A percentile compares a stretch with the other conserved stretches of the same genome.
Evolutionary conservation across 805 yeast species (phyloP).

Genomic region (Saccharomyces eubayanus): DNA sequence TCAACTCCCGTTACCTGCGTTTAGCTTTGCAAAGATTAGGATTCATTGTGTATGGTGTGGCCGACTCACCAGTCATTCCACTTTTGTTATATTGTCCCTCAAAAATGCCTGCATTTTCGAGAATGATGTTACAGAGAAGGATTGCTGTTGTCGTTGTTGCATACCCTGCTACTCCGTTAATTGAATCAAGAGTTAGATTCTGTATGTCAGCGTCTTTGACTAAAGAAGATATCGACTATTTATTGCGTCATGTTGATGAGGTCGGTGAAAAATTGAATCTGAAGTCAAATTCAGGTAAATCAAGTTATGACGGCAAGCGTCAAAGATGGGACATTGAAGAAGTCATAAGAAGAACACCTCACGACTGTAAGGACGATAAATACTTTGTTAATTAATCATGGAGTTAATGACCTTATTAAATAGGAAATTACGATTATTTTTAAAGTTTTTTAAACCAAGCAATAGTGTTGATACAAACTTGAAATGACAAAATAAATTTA

Average conservation of each 20-base stretch:
- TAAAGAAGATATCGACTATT: slow-evolving; percentile 83
- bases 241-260: slow-evolving; percentile 61
- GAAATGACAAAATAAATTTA: not conserved
- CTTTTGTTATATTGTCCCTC: slow-evolving; percentile 80
- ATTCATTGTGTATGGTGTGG: slow-evolving; percentile 87
- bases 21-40: slow-evolving; percentile 88
- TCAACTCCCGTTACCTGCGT: slow-evolving; percentile 88
- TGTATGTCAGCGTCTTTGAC: slow-evolving; percentile 90
- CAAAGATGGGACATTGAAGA: slow-evolving; percentile 78
- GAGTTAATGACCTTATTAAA: not conserved
- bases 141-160: slow-evolving; percentile 96
- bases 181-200: slow-evolving; percentile 81
- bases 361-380: slow-evolving; percentile 42
- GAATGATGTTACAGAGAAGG: slow-evolving; percentile 67
- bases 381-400: slow-evolving; percentile 25
- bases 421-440: not conserved
- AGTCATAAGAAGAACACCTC: slow-evolving; percentile 62
- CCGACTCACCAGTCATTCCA: slow-evolving; percentile 95
- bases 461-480: not conserved
- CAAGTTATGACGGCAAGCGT: slow-evolving; percentile 61
- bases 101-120: slow-evolving; percentile 87
- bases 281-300: slow-evolving; percentile 70
- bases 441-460: not conserved
- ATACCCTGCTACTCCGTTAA: slow-evolving; percentile 93
- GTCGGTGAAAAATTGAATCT: slow-evolving; percentile 70